phyloP scores from a whole-genome alignment of 805 yeast genomes.

The Yamadazyma insecticola region DNA sequence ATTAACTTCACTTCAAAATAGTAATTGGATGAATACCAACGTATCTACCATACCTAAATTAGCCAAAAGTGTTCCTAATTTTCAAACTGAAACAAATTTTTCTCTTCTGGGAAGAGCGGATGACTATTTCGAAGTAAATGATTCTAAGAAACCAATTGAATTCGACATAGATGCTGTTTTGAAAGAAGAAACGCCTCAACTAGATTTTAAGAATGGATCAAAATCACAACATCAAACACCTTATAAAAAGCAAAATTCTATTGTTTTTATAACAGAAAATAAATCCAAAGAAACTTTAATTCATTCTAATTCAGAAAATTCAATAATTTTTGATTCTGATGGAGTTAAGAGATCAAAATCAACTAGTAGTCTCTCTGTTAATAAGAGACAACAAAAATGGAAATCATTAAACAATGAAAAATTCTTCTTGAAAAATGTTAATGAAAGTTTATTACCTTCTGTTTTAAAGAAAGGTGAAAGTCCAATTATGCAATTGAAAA shows the following conservation, averaged over 20 bases:
- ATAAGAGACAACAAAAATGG: constrained; percentile 16
- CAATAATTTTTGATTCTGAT: constrained; percentile 3
- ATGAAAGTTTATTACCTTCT: constrained; percentile 28
- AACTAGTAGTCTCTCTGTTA: constrained; percentile 13
- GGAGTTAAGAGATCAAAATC: constrained; percentile 23
- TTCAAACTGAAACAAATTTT: background rate
- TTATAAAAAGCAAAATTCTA: background rate
- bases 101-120: too few species aligned
- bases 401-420: constrained; percentile 26
- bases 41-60: constrained; percentile 2
- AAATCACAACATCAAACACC: background rate
- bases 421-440: constrained; percentile 22
- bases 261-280: background rate
- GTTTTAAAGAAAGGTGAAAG: constrained; percentile 29
- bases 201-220: background rate
- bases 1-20: constrained; percentile 2
- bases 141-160: background rate
- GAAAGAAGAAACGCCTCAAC: background rate
- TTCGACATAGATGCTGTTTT: background rate
- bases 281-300: constrained; percentile 11
- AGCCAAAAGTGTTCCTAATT: constrained; percentile 8
- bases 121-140: too few species aligned
- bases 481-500: constrained; percentile 22
- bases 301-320: constrained; percentile 9
- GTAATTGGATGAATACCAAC: constrained; percentile 12